Evolutionary conservation across 352 stramenopile genomes (phyloP).

Genomic region (Pythium folliculosum): DNA sequence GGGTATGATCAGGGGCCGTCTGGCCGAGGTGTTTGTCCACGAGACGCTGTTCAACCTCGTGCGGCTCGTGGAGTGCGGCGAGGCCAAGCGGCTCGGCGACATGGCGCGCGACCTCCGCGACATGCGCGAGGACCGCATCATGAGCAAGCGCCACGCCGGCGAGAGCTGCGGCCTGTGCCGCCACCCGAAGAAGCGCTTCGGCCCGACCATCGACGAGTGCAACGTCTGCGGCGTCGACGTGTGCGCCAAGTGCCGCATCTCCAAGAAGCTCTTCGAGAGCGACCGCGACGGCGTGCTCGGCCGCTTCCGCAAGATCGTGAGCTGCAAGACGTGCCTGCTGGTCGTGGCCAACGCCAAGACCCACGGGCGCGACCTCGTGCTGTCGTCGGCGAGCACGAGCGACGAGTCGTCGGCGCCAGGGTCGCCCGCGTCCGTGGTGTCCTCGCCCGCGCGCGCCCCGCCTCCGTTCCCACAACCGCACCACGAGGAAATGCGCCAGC

Average conservation of each 20-base stretch:
- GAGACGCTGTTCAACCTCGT: conserved; percentile 28
- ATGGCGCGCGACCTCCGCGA: conserved; percentile 11
- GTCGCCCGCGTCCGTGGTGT: neutral
- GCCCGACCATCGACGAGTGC: conserved; percentile 32
- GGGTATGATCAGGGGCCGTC: conserved; percentile 9
- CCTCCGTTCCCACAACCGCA: neutral
- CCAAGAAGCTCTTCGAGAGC: conserved; percentile 37
- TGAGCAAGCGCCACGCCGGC: neutral
- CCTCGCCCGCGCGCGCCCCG: neutral
- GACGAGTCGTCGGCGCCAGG: neutral
- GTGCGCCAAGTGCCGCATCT: conserved; percentile 37
- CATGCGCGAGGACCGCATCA: conserved; percentile 10
- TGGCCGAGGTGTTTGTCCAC: conserved; percentile 17
- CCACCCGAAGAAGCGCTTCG: conserved; percentile 38
- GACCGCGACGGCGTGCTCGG: conserved; percentile 27
- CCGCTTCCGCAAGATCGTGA: conserved; percentile 20
- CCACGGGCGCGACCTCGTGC: conserved; percentile 1
- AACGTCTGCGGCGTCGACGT: conserved; percentile 33
- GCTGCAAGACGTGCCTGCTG: conserved; percentile 30
- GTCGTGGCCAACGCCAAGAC: conserved; percentile 17
- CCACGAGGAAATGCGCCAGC: conserved; percentile 11
- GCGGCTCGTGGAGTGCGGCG: conserved; percentile 26
- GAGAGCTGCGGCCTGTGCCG: conserved; percentile 38
- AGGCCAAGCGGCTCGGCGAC: conserved; percentile 27
- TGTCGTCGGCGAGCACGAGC: neutral